Evolutionary conservation across 2,329 filamentous ascomycete species (phyloP).

Genomic region (Alternaria arbusti): DNA sequence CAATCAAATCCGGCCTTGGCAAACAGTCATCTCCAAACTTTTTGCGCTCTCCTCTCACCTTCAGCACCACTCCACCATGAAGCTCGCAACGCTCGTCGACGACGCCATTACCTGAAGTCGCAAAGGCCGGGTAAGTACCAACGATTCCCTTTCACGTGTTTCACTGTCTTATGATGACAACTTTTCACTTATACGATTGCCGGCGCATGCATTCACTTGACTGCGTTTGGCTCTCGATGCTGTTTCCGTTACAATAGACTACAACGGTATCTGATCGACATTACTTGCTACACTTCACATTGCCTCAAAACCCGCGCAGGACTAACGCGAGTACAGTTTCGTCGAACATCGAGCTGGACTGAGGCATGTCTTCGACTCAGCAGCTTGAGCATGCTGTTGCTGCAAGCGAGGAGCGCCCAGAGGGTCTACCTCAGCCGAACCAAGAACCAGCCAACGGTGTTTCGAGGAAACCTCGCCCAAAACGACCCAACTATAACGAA

Average conservation of each 20-base stretch:
- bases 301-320: background rate
- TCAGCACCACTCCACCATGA: conserved; percentile 14
- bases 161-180: conserved; percentile 31
- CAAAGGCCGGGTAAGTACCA: conserved; percentile 15
- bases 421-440: conserved; percentile 7
- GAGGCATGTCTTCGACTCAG: conserved; percentile 22
- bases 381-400: conserved; percentile 12
- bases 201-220: conserved; percentile 42
- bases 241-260: conserved; percentile 46
- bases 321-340: conserved; percentile 20
- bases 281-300: background rate
- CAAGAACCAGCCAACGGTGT: conserved; percentile 23
- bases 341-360: conserved; percentile 8
- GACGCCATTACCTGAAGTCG: conserved; percentile 18
- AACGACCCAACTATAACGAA: conserved; percentile 67
- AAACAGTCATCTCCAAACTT: conserved; percentile 11
- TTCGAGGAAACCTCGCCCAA: conserved; percentile 37
- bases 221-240: conserved; percentile 37
- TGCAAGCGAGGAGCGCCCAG: conserved; percentile 10
- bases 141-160: background rate
- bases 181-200: conserved; percentile 33
- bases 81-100: conserved; percentile 10
- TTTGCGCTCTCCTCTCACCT: conserved; percentile 6
- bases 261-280: conserved; percentile 48
- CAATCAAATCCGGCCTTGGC: conserved; percentile 15